Base-by-base conservation (phyloP, 2,329 filamentous ascomycete genomes). In the Scedosporium minutisporum region DNA sequence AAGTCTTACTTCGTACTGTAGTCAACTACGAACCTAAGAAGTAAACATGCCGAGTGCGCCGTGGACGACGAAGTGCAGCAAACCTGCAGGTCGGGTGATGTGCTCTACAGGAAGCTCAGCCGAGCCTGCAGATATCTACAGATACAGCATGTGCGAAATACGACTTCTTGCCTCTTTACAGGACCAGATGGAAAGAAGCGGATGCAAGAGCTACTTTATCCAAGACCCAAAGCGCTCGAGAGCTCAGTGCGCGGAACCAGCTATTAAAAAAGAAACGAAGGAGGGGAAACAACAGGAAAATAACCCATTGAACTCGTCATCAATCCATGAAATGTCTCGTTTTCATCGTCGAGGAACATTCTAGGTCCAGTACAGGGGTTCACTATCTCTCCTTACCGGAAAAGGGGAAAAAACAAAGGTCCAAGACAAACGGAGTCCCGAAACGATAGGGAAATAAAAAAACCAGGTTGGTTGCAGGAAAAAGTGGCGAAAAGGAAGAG, bases 121-220 rank as follows among this genome's bases (percentile, higher is more conserved):
- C 51, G 51, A 25, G 18, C 51, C 29, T 55, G 51, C 51, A 55
- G 51, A 55, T 55, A 16, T 29, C 51, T 18, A 55, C 23, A 55
- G 48, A 27, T 55, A 23, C 51, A 55, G 51, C 51, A 55, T 55
- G 51, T 55, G 51, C 51, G 51, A 55, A 55, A 55, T 55, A 55
- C 21, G n/a, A 48, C 44, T 21, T 18, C 44, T 38, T 38, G 33
- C 33, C 33, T 38, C 33, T 38, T 48, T 16, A 48, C 44, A 48
- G 44, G 44, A 18, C 44, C 44, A 48, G 9, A 14, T n/a, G 9
- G 21, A 48, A 48, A 48, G 18, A n/a, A 48, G 44, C 33, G 44
- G 16, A 48, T 48, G 44, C 44, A 48, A 25, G 44, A 48, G 51
- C 51, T 55, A 27, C 51, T 55, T 55, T 27, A 27, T 25, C 12